Evolutionary conservation across 257 asterid species (phyloP).

Genomic region (Handroanthus guayacan): DNA sequence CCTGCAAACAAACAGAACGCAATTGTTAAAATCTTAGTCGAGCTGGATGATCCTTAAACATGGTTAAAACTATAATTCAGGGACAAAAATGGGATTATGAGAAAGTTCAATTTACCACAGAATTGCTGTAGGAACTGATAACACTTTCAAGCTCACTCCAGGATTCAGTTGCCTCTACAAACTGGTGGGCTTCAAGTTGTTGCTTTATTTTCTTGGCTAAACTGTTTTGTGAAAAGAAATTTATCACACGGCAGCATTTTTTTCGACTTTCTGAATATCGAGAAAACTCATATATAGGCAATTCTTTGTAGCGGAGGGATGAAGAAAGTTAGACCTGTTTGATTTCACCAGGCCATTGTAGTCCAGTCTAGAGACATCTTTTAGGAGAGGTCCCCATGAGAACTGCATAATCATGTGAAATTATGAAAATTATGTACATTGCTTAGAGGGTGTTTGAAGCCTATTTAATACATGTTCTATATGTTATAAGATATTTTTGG

Average conservation of each 20-base stretch:
- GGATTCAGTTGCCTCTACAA: conserved; percentile 66
- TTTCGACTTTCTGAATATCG: background rate
- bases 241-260: conserved; percentile 18
- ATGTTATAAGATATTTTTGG: too few species aligned
- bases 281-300: background rate
- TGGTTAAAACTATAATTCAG: background rate
- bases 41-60: too few species aligned
- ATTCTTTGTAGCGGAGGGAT: background rate
- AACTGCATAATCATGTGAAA: conserved; percentile 57
- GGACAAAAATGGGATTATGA: background rate
- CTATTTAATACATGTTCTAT: too few species aligned
- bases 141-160: conserved; percentile 68
- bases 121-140: conserved; percentile 55
- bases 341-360: conserved; percentile 63
- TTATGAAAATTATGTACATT: background rate
- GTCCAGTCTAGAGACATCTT: conserved; percentile 88
- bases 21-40: too few species aligned
- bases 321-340: conserved; percentile 58
- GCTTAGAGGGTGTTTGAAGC: too few species aligned
- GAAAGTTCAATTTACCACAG: conserved; percentile 57
- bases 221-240: conserved; percentile 50
- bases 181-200: conserved; percentile 57
- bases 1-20: conserved; percentile 46
- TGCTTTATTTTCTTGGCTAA: conserved; percentile 63
- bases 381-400: conserved; percentile 96